Percentiles rank a stretch among this genome's conserved stretches.
These are phyloP conservation scores for Colletotrichum paranaense DNA, from an alignment of 2,329 filamentous ascomycete species.

Conservation along the genomic window DNA sequence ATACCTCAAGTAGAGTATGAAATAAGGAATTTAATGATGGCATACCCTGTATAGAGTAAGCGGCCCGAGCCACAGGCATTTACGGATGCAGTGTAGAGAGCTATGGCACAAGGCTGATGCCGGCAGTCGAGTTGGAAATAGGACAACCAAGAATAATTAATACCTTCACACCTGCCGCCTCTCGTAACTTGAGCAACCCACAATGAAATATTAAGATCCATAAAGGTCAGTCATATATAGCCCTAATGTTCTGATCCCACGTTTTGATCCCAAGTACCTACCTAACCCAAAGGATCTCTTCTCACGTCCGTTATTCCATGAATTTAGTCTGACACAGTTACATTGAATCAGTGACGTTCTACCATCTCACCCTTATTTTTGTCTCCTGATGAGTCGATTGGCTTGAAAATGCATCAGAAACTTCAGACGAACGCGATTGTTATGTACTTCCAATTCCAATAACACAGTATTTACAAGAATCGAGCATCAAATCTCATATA, in stretches of 20 bases:
- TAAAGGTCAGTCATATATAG: too few relatives aligned
- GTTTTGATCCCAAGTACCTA: too few relatives aligned
- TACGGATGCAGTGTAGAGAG: conserved; percentile 15
- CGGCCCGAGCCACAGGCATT: conserved; percentile 11
- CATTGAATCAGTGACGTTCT: too few relatives aligned
- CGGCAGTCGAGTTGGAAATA: not conserved
- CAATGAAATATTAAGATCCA: too few relatives aligned
- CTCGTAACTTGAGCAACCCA: too few relatives aligned
- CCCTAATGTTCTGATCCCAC: too few relatives aligned
- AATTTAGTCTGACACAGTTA: too few relatives aligned
- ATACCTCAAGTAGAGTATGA: conserved; percentile 8
- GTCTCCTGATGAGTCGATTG: not conserved
- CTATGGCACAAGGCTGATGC: not conserved
- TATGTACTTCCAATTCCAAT: not conserved
- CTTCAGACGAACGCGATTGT: not conserved
- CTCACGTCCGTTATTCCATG: too few relatives aligned
- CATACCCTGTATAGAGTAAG: conserved; percentile 16
- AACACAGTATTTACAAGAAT: not conserved
- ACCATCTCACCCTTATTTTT: not conserved
- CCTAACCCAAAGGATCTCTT: too few relatives aligned
- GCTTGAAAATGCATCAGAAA: not conserved
- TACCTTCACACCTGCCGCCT: not conserved
- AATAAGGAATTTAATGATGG: conserved; percentile 4
- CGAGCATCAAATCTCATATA: not conserved
- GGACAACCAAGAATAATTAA: not conserved